Percentiles rank a stretch among this genome's conserved stretches.
Conservation (phyloP, 495 filamentous ascomycete genomes). For the Penicillium pancosmium region DNA sequence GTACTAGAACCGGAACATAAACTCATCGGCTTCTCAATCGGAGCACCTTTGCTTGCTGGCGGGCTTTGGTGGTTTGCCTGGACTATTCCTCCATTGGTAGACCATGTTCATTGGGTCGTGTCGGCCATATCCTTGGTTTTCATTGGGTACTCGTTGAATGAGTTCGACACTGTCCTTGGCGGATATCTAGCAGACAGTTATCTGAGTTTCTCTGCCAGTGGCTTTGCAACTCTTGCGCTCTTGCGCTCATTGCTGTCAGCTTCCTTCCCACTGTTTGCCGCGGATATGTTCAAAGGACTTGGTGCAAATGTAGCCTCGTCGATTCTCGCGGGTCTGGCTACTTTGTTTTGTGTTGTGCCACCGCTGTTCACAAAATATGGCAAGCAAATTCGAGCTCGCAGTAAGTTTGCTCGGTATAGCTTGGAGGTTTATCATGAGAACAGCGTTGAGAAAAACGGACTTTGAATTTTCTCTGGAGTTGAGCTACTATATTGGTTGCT, state of each 20-base stretch:
- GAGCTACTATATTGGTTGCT: too few relatives aligned
- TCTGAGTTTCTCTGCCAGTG: slow-evolving; percentile 41
- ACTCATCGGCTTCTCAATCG: slow-evolving; percentile 38
- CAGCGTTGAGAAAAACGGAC: slow-evolving; percentile 14
- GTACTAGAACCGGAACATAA: slow-evolving; percentile 5
- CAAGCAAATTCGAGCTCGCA: slow-evolving; percentile 36
- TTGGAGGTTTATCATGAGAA: slow-evolving; percentile 23
- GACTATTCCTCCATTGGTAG: slow-evolving; percentile 43
- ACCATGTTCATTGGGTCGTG: slow-evolving; percentile 34
- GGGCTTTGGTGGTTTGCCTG: slow-evolving; percentile 47
- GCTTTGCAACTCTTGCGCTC: slow-evolving; percentile 41
- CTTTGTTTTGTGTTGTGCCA: slow-evolving; percentile 6
- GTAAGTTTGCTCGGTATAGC: slow-evolving; percentile 45
- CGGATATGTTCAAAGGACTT: slow-evolving; percentile 37
- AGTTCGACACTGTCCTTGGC: slow-evolving; percentile 42
- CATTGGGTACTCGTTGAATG: slow-evolving; percentile 47
- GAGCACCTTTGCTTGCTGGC: slow-evolving; percentile 37
- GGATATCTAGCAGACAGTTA: slow-evolving; percentile 53
- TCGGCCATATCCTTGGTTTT: slow-evolving; percentile 34
- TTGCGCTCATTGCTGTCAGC: slow-evolving; percentile 39
- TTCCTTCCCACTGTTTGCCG: slow-evolving; percentile 42
- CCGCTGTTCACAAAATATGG: slow-evolving; percentile 39
- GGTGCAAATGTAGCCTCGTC: slow-evolving; percentile 39
- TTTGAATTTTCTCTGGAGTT: background rate
- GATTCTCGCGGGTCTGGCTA: slow-evolving; percentile 23